phyloP scores from a whole-genome alignment of 2,329 filamentous ascomycete genomes.

The Graphiopsis chlorocephala region DNA sequence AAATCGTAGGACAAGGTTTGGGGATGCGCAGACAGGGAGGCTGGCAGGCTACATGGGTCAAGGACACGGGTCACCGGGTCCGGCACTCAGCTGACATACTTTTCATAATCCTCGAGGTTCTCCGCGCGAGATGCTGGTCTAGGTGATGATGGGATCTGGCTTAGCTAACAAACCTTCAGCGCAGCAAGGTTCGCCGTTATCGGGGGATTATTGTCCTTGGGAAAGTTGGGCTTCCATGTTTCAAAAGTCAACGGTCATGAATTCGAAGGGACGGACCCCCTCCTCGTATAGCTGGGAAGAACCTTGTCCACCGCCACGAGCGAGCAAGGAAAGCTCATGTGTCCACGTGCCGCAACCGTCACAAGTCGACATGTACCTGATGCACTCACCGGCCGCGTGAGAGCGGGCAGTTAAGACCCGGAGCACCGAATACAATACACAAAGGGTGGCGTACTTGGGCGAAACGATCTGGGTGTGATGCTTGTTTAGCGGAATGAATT shows the following conservation, averaged over 20 bases:
- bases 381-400: neutral
- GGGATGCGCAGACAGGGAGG: slow-evolving; percentile 3
- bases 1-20: neutral
- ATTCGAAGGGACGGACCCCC: neutral
- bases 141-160: slow-evolving; percentile 2
- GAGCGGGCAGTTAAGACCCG: neutral
- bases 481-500: slow-evolving; percentile 6
- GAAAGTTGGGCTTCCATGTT: neutral
- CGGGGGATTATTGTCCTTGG: neutral
- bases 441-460: neutral
- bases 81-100: slow-evolving; percentile 5
- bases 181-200: neutral
- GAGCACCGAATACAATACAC: neutral
- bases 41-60: neutral
- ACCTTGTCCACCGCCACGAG: slow-evolving; percentile 4
- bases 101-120: slow-evolving; percentile 10
- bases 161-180: neutral
- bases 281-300: neutral
- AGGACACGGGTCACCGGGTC: slow-evolving; percentile 3
- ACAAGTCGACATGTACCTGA: neutral
- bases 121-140: slow-evolving; percentile 11
- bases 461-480: neutral
- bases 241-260: slow-evolving; percentile 5
- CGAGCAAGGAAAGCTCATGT: neutral
- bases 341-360: slow-evolving; percentile 2